These are phyloP conservation scores for Myxozyma neglecta DNA, from an alignment of 805 yeast species.

Conservation along the genomic window DNA sequence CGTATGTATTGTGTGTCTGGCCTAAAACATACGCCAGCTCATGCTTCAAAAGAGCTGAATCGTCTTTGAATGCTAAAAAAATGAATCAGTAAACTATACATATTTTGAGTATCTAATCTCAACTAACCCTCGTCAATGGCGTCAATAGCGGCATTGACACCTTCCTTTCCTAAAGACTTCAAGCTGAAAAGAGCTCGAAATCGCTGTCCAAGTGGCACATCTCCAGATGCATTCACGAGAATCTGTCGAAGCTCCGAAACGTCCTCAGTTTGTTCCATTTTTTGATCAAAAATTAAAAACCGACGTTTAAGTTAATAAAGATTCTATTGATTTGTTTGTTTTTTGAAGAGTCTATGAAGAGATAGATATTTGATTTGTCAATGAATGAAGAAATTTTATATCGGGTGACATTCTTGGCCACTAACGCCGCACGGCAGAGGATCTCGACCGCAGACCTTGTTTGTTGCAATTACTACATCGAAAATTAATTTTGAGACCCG, in stretches of 20 bases:
- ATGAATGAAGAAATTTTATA: neutral
- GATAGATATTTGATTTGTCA: neutral
- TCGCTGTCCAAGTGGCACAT: conserved; percentile 75
- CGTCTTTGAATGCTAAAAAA: conserved; percentile 55
- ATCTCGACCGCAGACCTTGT: neutral
- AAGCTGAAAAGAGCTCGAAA: conserved; percentile 92
- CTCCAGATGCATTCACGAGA: conserved; percentile 47
- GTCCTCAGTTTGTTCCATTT: conserved; percentile 16
- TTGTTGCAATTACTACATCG: too few relatives aligned
- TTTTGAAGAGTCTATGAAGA: neutral
- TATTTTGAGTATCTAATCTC: neutral
- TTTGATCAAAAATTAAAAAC: neutral
- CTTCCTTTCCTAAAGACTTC: conserved; percentile 81
- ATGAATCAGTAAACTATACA: neutral
- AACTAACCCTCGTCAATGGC: conserved; percentile 71
- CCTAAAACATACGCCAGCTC: conserved; percentile 98
- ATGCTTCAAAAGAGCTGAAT: conserved; percentile 88
- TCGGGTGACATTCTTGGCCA: conserved; percentile 9
- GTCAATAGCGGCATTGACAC: conserved; percentile 62
- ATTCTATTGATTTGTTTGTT: neutral
- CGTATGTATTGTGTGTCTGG: conserved; percentile 80
- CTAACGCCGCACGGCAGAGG: conserved; percentile 7
- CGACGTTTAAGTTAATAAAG: too few relatives aligned
- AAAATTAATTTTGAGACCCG: too few relatives aligned
- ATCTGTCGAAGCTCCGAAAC: conserved; percentile 16